Conservation (phyloP, 2,329 filamentous ascomycete genomes). For the Monosporascus ibericus region DNA sequence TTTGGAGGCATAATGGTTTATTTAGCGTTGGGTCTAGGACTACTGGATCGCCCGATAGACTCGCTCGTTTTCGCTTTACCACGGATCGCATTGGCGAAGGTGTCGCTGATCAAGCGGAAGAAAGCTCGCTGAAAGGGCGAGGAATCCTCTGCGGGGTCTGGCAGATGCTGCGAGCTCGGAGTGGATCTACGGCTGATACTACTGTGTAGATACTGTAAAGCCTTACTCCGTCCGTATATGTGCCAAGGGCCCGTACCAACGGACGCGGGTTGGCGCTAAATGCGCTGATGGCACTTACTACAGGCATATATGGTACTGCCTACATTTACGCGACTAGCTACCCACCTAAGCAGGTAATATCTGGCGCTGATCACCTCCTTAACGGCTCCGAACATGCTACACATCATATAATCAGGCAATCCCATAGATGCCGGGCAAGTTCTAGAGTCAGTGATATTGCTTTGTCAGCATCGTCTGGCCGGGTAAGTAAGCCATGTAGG, state of each 20-base stretch:
- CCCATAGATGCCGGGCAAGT: too few species aligned
- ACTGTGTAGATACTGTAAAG: neutral
- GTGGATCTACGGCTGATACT: neutral
- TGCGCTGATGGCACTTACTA: neutral
- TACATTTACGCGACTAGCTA: neutral
- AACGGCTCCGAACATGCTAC: too few species aligned
- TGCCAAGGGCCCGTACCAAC: neutral
- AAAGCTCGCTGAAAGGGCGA: neutral
- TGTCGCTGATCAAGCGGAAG: neutral
- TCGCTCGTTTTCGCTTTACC: neutral
- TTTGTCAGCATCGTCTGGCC: too few species aligned
- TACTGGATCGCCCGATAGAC: neutral
- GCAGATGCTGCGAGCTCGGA: neutral
- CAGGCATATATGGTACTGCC: neutral
- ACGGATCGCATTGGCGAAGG: neutral
- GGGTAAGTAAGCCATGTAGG: too few species aligned
- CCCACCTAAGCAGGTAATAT: too few species aligned
- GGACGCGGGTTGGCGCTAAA: neutral
- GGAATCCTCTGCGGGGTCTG: neutral
- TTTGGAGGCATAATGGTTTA: neutral
- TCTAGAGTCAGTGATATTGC: too few species aligned
- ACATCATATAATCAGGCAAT: too few species aligned
- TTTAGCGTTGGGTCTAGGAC: neutral
- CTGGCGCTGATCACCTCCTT: too few species aligned
- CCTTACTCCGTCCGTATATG: neutral